These are phyloP conservation scores for Aspergillus carlsbadensis DNA, from an alignment of 495 filamentous ascomycete genomes.

Conservation along the genomic window DNA sequence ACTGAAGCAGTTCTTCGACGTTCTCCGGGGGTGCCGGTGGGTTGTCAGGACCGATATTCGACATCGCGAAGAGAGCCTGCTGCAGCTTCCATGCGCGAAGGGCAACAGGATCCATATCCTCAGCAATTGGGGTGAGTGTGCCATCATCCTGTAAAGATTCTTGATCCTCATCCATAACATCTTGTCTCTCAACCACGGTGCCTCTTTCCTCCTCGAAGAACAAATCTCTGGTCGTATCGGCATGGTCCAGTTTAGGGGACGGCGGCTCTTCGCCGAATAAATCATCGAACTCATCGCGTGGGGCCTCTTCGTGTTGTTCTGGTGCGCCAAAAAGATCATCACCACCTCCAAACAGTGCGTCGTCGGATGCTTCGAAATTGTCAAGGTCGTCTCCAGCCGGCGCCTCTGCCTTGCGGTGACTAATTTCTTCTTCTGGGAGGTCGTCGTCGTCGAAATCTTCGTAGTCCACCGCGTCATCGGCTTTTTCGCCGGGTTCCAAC, in stretches of 20 bases:
- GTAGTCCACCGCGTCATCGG: slow-evolving; percentile 80
- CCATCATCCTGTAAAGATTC: slow-evolving; percentile 31
- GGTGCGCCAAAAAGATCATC: slow-evolving; percentile 44
- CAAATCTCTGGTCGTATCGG: slow-evolving; percentile 39
- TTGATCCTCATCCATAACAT: slow-evolving; percentile 38
- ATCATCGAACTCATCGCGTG: slow-evolving; percentile 48
- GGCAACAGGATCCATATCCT: slow-evolving; percentile 46
- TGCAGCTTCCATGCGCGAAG: slow-evolving; percentile 52
- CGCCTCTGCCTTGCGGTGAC: slow-evolving; percentile 11
- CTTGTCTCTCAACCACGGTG: slow-evolving; percentile 31
- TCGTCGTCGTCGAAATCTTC: slow-evolving; percentile 81
- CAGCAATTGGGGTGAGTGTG: slow-evolving; percentile 25
- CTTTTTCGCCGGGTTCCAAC: slow-evolving; percentile 68
- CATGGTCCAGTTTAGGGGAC: slow-evolving; percentile 40
- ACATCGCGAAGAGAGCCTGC: slow-evolving; percentile 52
- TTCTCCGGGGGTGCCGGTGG: slow-evolving; percentile 61
- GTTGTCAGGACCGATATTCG: slow-evolving; percentile 38
- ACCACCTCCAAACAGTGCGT: slow-evolving; percentile 21
- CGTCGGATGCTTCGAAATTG: slow-evolving; percentile 14
- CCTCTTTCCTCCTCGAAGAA: slow-evolving; percentile 38
- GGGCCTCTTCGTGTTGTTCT: slow-evolving; percentile 29
- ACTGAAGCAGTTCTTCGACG: slow-evolving; percentile 64
- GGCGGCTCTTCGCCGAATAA: slow-evolving; percentile 53
- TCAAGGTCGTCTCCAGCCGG: slow-evolving; percentile 3
- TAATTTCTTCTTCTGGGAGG: slow-evolving; percentile 58